A percentile compares a stretch with the other conserved stretches of the same genome.
Evolutionary conservation across 2,329 filamentous ascomycete species (phyloP).

Genomic region (Leptodontidium sp.): DNA sequence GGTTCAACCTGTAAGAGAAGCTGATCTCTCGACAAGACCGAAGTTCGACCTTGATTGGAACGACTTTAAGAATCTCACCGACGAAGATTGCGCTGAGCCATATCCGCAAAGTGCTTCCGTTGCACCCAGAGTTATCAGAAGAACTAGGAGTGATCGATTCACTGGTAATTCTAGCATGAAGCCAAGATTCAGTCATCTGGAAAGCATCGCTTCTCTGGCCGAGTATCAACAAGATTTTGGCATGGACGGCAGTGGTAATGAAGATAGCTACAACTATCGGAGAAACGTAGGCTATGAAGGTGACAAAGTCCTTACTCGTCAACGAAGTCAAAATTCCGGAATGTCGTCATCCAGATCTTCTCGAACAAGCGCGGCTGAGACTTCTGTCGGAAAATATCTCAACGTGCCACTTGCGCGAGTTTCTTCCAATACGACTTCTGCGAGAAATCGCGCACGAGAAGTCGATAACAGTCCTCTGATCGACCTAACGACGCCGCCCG

Average conservation of each 20-base stretch:
- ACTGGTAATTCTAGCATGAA: neutral
- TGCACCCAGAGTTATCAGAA: neutral
- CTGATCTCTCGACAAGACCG: slow-evolving; percentile 15
- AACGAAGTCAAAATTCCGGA: neutral
- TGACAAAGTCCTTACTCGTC: neutral
- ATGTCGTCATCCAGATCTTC: neutral
- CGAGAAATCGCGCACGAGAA: neutral
- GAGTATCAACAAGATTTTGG: neutral
- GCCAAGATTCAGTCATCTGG: neutral
- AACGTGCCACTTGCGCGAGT: neutral
- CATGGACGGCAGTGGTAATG: neutral
- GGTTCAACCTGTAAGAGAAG: neutral
- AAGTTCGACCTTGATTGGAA: slow-evolving; percentile 18
- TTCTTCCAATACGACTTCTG: neutral
- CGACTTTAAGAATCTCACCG: slow-evolving; percentile 15
- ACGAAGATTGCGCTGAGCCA: slow-evolving; percentile 11
- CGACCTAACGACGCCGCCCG: neutral
- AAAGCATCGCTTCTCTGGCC: neutral
- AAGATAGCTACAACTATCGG: neutral
- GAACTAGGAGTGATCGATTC: neutral
- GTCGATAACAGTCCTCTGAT: slow-evolving; percentile 10
- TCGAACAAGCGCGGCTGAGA: neutral
- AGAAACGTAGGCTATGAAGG: neutral
- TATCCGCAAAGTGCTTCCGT: neutral
- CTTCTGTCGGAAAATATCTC: neutral